These are phyloP conservation scores for Austroboletus eburneus DNA, from an alignment of 768 basidiomycete species.

Conservation along the genomic window DNA sequence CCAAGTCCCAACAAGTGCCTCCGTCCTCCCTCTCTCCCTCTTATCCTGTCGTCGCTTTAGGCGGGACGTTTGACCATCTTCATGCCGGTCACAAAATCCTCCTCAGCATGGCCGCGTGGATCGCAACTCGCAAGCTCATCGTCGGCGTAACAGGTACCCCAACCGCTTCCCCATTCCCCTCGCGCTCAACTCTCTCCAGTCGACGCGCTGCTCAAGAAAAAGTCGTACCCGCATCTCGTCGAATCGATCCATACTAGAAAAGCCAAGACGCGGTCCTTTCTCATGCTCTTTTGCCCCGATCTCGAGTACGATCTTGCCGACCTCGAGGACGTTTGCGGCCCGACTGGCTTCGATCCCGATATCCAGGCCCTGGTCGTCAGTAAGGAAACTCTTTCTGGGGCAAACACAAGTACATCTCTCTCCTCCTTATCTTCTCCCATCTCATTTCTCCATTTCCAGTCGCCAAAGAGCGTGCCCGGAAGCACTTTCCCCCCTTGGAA, in stretches of 20 bases:
- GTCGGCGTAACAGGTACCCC: conserved; percentile 79
- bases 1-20: not conserved
- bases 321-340: conserved; percentile 85
- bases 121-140: conserved; percentile 75
- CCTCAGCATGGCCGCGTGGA: conserved; percentile 86
- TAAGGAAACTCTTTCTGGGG: conserved; percentile 80
- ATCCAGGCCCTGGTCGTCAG: conserved; percentile 93
- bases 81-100: conserved; percentile 98
- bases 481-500: conserved; percentile 54
- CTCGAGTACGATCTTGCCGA: conserved; percentile 66
- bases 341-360: conserved; percentile 81
- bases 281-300: conserved; percentile 63
- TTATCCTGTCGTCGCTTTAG: conserved; percentile 76
- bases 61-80: conserved; percentile 97
- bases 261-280: conserved; percentile 58
- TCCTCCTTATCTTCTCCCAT: conserved; percentile 7
- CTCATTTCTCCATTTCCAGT: conserved; percentile 41
- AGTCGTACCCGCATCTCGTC: conserved; percentile 64
- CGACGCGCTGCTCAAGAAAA: conserved; percentile 65
- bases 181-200: conserved; percentile 39
- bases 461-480: conserved; percentile 52
- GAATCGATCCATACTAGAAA: conserved; percentile 58
- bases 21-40: conserved; percentile 10
- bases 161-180: conserved; percentile 3
- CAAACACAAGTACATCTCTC: conserved; percentile 51